Percentiles rank a stretch among this genome's conserved stretches.
phyloP scores from a whole-genome alignment of 495 filamentous ascomycete species.

The Xylaria scruposa region DNA sequence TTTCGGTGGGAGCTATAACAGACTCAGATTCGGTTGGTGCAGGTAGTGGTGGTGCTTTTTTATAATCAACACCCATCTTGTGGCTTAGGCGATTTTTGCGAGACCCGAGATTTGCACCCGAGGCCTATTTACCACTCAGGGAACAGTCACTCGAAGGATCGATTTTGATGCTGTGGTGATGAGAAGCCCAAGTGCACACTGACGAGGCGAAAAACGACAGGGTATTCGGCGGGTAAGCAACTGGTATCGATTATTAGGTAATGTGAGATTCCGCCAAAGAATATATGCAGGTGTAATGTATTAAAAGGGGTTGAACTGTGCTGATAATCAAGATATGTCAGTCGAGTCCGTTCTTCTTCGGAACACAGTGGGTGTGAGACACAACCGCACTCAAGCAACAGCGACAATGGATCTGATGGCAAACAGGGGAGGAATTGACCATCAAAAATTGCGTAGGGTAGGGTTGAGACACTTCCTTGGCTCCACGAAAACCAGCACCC shows the following conservation, averaged over 20 bases:
- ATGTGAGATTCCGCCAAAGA: background rate
- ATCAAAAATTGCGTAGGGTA: background rate
- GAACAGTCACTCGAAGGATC: constrained; percentile 25
- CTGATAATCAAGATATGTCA: constrained; percentile 11
- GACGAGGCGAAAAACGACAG: background rate
- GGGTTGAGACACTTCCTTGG: constrained; percentile 17
- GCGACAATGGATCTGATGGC: background rate
- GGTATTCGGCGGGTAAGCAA: constrained; percentile 1
- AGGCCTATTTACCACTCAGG: background rate
- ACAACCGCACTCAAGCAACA: background rate
- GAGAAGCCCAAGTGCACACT: constrained; percentile 14
- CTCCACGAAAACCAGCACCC: constrained; percentile 2
- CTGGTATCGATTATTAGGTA: background rate
- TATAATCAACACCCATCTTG: constrained; percentile 76
- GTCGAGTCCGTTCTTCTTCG: background rate
- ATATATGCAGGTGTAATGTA: constrained; percentile 6
- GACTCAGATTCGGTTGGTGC: constrained; percentile 81
- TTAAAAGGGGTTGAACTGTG: constrained; percentile 6
- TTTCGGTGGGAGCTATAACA: constrained; percentile 59
- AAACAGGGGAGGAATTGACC: background rate
- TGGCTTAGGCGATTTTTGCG: constrained; percentile 31
- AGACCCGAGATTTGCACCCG: constrained; percentile 6
- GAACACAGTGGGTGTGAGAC: background rate
- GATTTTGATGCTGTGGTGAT: background rate
- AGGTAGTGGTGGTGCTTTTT: constrained; percentile 69